Evolutionary conservation across 305 asterid genomes (phyloP), one percentile per base, ranked within the genome.

Genomic region (Fraxinus floribunda): DNA sequence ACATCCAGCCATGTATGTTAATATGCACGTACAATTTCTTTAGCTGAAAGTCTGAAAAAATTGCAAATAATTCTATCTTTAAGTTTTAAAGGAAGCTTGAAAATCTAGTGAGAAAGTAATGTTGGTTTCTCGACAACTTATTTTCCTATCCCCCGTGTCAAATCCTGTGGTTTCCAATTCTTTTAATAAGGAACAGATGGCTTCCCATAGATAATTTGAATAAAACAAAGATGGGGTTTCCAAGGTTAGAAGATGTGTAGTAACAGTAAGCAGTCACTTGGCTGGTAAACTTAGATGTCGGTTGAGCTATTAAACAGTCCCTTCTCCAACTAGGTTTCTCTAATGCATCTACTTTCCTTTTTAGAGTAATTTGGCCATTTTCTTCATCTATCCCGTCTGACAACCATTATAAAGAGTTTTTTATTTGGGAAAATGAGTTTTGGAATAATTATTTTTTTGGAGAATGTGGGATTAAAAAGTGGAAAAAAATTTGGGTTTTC

Each of bases 281-380:
- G 5, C 52, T 78, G 30, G 70, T 78, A 80, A 38, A 46, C 32
- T 74, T 35, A 39, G 78, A 79, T 52, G 78, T 73, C 80, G 52
- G 35, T 44, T 62, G 49, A 29, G 72, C 46, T 62, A 41, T 46
- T 78, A 10, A 22, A 36, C 7, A 2, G 52, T 55, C 44, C 44
- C 57, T 62, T 83, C 60, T 8, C 64, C 60, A 62, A 20, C n/a
- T 46, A 52, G 79, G 26, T 72, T 78, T 15, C 11, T 64, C 30
- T 39, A 3, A 75, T 49, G 55, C 39, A 68, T 68, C 80, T 62
- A 38, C 35, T 46, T 30, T 20, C 39, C 79, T 76, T 44, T 29
- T 49, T 22, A n/a, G 4, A 68, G 68, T 16, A 13, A n/a, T 38
- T 22, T 30, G 57, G 32, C n/a, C 64, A 74, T 71, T 52, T 86